Base-by-base conservation (phyloP, 495 filamentous ascomycete species). In the Chaetomium tenue region DNA sequence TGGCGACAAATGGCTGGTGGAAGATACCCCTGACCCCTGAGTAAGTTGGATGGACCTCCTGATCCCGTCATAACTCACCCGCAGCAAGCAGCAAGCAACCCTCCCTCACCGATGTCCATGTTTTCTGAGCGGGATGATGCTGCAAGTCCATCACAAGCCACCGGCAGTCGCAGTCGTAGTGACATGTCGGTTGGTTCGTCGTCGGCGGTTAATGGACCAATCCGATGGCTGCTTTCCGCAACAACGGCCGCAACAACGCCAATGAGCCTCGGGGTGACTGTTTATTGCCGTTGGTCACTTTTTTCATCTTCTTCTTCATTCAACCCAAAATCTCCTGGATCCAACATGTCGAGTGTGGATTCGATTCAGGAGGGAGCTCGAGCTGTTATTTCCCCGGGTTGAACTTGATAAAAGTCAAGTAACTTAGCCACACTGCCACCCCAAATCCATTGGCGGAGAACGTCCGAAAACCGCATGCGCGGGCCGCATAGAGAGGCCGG, bases 181-280 rank as follows among this genome's bases (percentile, higher is more conserved):
- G 56, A 23, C 56, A 58, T 47, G 40, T 23, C 55, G 55, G 33
- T 11, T 37, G 26, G 25, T 25, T 13, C 3, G 44, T 22, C n/a
- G 33, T 37, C 37, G 58, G 58, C 58, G 58, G 46, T 11, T 61
- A 61, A 52, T 51, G 26, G 46, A 12, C 58, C 58, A 61, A 61
- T 61, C 58, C 58, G 20, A 20, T 13, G 11, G 23, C 2, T 23
- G 20, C 5, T 20, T 22, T 39, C n/a, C 46, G 46, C 4, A 23
- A 9, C 16, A 15, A 20, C 46, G 20, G 20, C 46, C 46, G 20
- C 46, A 50, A 50, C 46, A 23, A 20, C 46, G 23, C 46, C 47
- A 23, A n/a, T 2, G 20, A 50, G 9, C 33, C 9, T 12, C 8
- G 22, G 20, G 11, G 25, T 28, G 51, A 9, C 23, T 15, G 50